Evolutionary conservation across 352 stramenopile genomes (phyloP).

Genomic region (Globisporangium cylindrosporum): DNA sequence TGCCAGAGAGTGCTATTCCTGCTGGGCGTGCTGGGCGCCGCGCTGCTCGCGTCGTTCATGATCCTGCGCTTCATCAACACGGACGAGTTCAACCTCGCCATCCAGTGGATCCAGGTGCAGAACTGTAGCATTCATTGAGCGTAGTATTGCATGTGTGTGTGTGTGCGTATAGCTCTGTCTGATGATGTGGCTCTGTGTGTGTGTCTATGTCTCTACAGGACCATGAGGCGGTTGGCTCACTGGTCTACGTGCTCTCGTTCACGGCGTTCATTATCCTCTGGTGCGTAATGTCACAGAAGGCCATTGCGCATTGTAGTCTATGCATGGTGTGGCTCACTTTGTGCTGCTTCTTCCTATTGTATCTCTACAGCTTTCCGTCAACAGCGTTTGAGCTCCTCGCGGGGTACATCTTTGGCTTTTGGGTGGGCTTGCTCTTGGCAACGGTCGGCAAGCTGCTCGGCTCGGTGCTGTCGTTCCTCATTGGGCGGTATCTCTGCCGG

Average conservation of each 20-base stretch:
- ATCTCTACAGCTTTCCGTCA: conserved; percentile 52
- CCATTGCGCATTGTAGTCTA: background rate
- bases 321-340: background rate
- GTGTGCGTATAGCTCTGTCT: background rate
- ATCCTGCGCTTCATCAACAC: conserved; percentile 15
- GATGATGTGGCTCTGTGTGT: background rate
- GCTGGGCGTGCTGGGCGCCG: conserved; percentile 11
- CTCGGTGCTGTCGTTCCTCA: conserved; percentile 64
- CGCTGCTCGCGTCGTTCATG: conserved; percentile 16
- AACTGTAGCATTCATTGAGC: background rate
- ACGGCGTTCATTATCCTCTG: conserved; percentile 24
- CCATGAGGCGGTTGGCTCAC: conserved; percentile 13
- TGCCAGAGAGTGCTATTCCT: conserved; percentile 14
- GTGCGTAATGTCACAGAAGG: background rate
- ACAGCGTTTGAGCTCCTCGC: conserved; percentile 76
- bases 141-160: background rate
- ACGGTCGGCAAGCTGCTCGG: conserved; percentile 65
- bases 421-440: conserved; percentile 58
- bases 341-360: conserved; percentile 6
- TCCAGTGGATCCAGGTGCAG: conserved; percentile 27
- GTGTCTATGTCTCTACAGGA: conserved; percentile 7
- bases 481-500: conserved; percentile 67
- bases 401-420: conserved; percentile 79
- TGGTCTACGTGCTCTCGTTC: conserved; percentile 21
- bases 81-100: conserved; percentile 20